A percentile compares a stretch with the other conserved stretches of the same genome.
Evolutionary conservation across 1,284 basidiomycete species (phyloP).

Genomic region (Boletus nobilissimus): DNA sequence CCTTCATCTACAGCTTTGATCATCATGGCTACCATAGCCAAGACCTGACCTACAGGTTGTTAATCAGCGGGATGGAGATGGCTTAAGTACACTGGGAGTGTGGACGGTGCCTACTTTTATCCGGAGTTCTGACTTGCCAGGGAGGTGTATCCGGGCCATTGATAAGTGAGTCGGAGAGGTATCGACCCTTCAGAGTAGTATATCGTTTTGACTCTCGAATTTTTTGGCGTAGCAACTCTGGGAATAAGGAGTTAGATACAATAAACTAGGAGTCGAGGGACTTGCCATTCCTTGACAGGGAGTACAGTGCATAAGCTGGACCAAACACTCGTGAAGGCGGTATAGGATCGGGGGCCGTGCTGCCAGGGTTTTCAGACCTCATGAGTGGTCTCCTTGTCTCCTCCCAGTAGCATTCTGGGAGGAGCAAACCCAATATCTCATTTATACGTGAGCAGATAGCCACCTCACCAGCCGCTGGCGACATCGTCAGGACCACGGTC

Average conservation of each 20-base stretch:
- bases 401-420: neutral
- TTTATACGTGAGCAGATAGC: neutral
- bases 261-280: too few relatives aligned
- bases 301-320: neutral
- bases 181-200: neutral
- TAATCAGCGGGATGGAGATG: neutral
- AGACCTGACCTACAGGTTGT: neutral
- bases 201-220: neutral
- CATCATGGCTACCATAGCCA: neutral
- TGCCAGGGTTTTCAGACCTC: neutral
- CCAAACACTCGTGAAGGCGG: neutral
- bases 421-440: neutral
- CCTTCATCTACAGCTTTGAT: slow-evolving; percentile 3
- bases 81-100: neutral
- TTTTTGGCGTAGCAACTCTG: neutral
- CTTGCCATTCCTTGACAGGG: neutral
- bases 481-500: neutral
- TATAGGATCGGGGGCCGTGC: neutral
- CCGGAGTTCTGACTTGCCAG: neutral
- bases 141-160: neutral
- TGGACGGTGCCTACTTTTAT: neutral
- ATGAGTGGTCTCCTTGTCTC: neutral
- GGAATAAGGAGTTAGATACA: neutral
- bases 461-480: neutral
- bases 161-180: neutral